A percentile compares a stretch with the other conserved stretches of the same genome.
Conservation (phyloP, 169 alveolate genomes). For the Eimeria praecox region DNA sequence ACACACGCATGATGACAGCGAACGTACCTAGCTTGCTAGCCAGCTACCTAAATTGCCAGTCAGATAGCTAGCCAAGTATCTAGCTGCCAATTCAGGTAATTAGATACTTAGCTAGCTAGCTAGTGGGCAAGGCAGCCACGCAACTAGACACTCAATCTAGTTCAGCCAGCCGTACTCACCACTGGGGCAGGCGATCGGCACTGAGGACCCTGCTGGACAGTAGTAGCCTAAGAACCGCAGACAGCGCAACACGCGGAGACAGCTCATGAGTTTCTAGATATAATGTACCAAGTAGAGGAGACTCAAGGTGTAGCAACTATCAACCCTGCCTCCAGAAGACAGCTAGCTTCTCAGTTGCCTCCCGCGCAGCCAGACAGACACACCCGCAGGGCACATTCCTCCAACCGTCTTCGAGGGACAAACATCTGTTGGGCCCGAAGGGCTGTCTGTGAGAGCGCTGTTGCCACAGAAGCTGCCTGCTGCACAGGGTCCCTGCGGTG, state of each 20-base stretch:
- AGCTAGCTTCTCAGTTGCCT: background rate
- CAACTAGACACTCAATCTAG: background rate
- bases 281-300: background rate
- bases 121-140: background rate
- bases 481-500: slow-evolving; percentile 68
- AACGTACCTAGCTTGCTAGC: no score
- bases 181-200: slow-evolving; percentile 61
- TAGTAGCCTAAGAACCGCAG: slow-evolving; percentile 50
- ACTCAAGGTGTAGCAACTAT: background rate
- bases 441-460: background rate
- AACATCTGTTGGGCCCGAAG: slow-evolving; percentile 25
- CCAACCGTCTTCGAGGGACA: slow-evolving; percentile 25
- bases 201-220: slow-evolving; percentile 76
- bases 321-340: background rate
- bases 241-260: background rate
- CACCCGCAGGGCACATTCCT: slow-evolving; percentile 38
- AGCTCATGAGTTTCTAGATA: background rate
- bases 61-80: background rate
- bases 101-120: background rate
- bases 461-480: slow-evolving; percentile 67
- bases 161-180: slow-evolving; percentile 8
- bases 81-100: background rate
- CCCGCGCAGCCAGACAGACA: background rate
- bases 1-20: no score
- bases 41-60: no score